Conservation (phyloP, 164 flowering plant species). For the Vitis amurensis region DNA sequence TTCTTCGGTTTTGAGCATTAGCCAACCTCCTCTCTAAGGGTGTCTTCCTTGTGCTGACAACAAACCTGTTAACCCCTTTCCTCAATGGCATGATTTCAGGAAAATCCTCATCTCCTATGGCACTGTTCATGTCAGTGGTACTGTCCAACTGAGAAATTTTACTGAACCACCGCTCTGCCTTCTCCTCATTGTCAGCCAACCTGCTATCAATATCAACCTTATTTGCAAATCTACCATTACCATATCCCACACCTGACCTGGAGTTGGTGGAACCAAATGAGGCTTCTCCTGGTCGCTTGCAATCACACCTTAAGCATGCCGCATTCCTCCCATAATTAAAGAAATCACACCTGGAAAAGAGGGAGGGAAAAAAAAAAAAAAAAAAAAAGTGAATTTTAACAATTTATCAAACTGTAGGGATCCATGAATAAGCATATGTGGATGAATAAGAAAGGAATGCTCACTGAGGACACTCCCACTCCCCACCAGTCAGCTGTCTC, state of each 20-base stretch:
- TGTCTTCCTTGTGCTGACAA: constrained; percentile 71
- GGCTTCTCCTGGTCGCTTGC: constrained; percentile 62
- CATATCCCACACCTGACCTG: constrained; percentile 20
- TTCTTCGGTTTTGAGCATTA: constrained; percentile 38
- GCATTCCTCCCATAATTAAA: constrained; percentile 73
- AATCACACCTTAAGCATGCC: constrained; percentile 88
- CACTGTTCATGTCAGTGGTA: constrained; percentile 42
- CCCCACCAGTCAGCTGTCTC: constrained; percentile 81
- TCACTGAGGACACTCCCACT: constrained; percentile 99
- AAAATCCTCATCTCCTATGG: constrained; percentile 57
- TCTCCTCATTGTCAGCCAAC: constrained; percentile 58
- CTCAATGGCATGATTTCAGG: constrained; percentile 78
- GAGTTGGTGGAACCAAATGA: constrained; percentile 16
- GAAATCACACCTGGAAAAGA: constrained; percentile 74
- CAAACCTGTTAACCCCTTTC: constrained; percentile 73
- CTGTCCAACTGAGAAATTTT: constrained; percentile 62
- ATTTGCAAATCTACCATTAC: constrained; percentile 24
- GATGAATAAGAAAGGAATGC: constrained; percentile 16
- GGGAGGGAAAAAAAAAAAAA: neutral
- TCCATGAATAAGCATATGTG: neutral
- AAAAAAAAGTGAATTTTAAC: no score
- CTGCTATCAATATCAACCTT: constrained; percentile 36
- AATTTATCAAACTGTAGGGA: no score
- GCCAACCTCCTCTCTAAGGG: constrained; percentile 68
- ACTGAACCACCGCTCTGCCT: constrained; percentile 63